Conservation (phyloP, 73 alveolate species). For the Paramecium sexaurelia region DNA sequence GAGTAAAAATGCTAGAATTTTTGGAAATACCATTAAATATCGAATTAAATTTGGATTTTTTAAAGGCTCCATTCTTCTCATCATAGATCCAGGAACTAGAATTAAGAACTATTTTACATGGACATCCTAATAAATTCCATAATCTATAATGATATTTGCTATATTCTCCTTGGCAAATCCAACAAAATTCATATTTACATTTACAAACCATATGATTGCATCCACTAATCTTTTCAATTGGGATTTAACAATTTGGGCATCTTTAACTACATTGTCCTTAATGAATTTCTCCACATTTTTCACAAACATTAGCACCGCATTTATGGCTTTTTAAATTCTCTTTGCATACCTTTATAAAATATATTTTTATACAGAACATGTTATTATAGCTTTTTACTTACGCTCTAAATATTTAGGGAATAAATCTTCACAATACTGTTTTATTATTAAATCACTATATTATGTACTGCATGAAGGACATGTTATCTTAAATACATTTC, state of each 20-base stretch:
- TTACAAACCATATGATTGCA: slow-evolving; percentile 67
- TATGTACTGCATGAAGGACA: background rate
- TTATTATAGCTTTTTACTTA: background rate
- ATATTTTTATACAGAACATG: background rate
- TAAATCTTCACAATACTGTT: background rate
- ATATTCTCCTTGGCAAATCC: slow-evolving; percentile 65
- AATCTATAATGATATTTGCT: slow-evolving; percentile 42
- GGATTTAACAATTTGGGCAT: slow-evolving; percentile 61
- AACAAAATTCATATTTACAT: slow-evolving; percentile 66
- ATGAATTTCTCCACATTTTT: slow-evolving; percentile 16
- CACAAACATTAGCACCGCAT: background rate
- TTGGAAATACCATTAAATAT: background rate
- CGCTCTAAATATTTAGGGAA: background rate
- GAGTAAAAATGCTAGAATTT: background rate
- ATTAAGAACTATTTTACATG: background rate
- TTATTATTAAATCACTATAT: background rate
- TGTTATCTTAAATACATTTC: background rate
- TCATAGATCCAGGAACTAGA: slow-evolving; percentile 45
- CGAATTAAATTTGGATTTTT: background rate
- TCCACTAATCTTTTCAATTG: slow-evolving; percentile 63
- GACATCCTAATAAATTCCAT: slow-evolving; percentile 63
- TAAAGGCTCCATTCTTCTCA: background rate
- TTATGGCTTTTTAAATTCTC: background rate
- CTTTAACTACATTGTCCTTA: background rate
- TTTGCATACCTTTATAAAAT: background rate